Base-by-base conservation (phyloP, 108 stramenopile genomes). In the Cyclotella cryptica region DNA sequence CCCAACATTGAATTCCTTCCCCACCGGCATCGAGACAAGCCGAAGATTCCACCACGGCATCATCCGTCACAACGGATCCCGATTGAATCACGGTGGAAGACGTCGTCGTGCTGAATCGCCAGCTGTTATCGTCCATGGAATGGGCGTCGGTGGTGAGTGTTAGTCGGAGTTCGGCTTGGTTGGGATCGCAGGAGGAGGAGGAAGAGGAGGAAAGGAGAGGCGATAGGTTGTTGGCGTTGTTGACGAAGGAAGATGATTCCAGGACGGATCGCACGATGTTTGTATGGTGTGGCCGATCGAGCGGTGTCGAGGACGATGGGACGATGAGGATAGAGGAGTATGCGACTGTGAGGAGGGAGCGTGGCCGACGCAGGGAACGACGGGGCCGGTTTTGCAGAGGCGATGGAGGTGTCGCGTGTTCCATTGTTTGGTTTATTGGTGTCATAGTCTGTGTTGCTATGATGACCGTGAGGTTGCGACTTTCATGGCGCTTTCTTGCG, bases 61-160 rank as follows among this genome's bases (percentile, higher is more conserved):
- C 74, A 64, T 74, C 54, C 22, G 18, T 43, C 5, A 24, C 52
- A 26, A 66, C 74, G 8, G 63, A 54, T 45, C 17, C 54, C n/a
- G 49, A 49, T 30, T 27, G 35, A 51, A 44, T 27, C 18, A 28
- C 45, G 19, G 8, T 10, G 0, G 12, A 53, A 26, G 46, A 30
- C 17, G 47, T 35, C 21, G 18, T 30, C 45, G 43, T 55, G n/a
- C n/a, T n/a, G 42, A 40, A 63, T 6, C n/a, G 39, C 64, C 63
- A 74, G 26, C 58, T 61, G 44, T 74, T 74, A 64, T 74, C 74
- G n/a, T 22, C 53, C 10, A 26, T 39, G 45, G 74, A 66, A 26
- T 55, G 49, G 17, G 64, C 53, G 49, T 74, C 65, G 52, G 74
- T 66, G 29, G 51, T 39, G 19, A 74, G n/a, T 11, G 64, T 55